Percentiles rank a stretch among this genome's conserved stretches.
Evolutionary conservation across 108 stramenopile species (phyloP).

Genomic region (Skeletonema grethae): DNA sequence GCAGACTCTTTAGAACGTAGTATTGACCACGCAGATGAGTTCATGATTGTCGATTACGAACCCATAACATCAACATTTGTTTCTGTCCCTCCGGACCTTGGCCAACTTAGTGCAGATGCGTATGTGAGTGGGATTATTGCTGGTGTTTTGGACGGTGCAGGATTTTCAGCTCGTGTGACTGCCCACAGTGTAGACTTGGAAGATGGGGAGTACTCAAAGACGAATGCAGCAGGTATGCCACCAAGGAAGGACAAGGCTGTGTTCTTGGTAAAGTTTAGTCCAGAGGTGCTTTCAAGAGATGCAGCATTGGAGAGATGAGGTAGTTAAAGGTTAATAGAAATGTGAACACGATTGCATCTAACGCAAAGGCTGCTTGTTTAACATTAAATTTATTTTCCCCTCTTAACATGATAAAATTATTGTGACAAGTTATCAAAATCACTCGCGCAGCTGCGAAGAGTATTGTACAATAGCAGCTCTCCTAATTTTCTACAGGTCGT

Average conservation of each 20-base stretch:
- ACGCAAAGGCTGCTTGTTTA: too few species aligned
- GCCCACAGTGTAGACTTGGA: slow-evolving; percentile 81
- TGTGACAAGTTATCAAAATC: slow-evolving; percentile 4
- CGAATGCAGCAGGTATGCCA: slow-evolving; percentile 47
- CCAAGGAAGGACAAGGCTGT: slow-evolving; percentile 87
- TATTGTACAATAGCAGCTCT: neutral
- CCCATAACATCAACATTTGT: slow-evolving; percentile 90
- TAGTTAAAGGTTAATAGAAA: too few species aligned
- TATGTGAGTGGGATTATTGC: slow-evolving; percentile 92
- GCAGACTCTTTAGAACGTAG: slow-evolving; percentile 94
- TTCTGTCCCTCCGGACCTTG: slow-evolving; percentile 83
- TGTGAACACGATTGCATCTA: too few species aligned
- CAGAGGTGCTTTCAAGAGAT: slow-evolving; percentile 82
- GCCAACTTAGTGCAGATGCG: slow-evolving; percentile 90
- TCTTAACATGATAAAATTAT: neutral
- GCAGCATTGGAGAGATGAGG: slow-evolving; percentile 66
- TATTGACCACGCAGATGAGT: slow-evolving; percentile 94
- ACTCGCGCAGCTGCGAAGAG: neutral
- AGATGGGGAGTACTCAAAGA: slow-evolving; percentile 55
- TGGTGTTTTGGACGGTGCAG: slow-evolving; percentile 83
- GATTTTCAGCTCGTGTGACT: slow-evolving; percentile 85
- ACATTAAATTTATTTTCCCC: neutral
- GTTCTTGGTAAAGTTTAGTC: slow-evolving; percentile 91
- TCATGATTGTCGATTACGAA: slow-evolving; percentile 93
- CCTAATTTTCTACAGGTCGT: slow-evolving; percentile 1